Conservation (phyloP, 164 flowering plant genomes). For the Brasenia schreberi region DNA sequence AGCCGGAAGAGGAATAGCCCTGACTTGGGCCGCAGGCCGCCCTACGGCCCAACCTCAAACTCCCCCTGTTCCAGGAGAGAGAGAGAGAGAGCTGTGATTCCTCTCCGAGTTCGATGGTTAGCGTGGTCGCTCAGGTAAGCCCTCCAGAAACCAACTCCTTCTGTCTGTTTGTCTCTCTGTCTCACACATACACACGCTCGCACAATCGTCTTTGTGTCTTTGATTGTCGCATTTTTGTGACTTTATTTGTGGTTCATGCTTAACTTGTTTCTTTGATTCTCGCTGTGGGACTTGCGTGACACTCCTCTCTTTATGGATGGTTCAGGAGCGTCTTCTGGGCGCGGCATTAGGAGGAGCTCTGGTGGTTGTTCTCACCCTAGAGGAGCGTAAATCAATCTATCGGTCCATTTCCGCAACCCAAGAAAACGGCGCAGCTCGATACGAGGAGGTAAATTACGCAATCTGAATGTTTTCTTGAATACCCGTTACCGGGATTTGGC, state of each 20-base stretch:
- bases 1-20: too few relatives aligned
- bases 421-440: constrained; percentile 11
- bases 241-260: too few relatives aligned
- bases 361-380: constrained; percentile 35
- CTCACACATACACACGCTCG: not conserved
- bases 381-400: constrained; percentile 48
- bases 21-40: too few relatives aligned
- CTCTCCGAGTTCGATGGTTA: constrained; percentile 28
- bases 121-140: constrained; percentile 53
- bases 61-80: too few relatives aligned
- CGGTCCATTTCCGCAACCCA: constrained; percentile 24
- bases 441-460: constrained; percentile 17
- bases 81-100: not conserved
- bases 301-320: not conserved
- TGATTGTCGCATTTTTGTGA: not conserved
- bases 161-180: not conserved
- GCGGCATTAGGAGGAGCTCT: constrained; percentile 48
- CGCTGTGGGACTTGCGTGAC: too few relatives aligned
- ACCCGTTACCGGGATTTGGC: too few relatives aligned
- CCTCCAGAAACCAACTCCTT: too few relatives aligned
- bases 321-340: constrained; percentile 83
- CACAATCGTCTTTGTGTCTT: not conserved
- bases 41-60: too few relatives aligned
- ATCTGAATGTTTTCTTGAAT: too few relatives aligned
- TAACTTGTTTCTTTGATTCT: too few relatives aligned